Conservation (phyloP, 495 filamentous ascomycete genomes). For the Cenococcum geophilum region DNA sequence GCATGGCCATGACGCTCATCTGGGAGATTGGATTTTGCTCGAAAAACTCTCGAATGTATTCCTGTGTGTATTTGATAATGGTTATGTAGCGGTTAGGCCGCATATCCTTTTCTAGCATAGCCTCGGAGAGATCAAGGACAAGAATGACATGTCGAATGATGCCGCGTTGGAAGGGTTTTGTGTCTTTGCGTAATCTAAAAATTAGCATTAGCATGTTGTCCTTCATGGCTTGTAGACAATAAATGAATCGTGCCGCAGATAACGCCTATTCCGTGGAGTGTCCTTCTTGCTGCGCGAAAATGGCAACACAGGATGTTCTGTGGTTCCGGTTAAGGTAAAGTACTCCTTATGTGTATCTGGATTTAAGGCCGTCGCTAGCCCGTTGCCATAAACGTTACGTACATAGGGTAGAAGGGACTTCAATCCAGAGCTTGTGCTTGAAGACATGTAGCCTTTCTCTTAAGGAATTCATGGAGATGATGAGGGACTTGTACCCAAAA, state of each 20-base stretch:
- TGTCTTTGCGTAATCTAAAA: constrained; percentile 72
- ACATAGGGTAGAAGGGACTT: no score
- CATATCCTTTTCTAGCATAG: constrained; percentile 93
- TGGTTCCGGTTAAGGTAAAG: no score
- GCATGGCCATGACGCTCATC: constrained; percentile 81
- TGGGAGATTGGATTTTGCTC: constrained; percentile 99
- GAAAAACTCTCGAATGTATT: constrained; percentile 91
- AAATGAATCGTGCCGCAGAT: background rate
- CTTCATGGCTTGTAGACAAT: no score
- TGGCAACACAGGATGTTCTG: no score
- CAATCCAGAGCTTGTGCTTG: no score
- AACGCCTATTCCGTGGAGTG: background rate
- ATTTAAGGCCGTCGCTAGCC: no score
- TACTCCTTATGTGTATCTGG: no score
- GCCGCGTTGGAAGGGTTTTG: constrained; percentile 87
- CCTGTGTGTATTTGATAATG: constrained; percentile 72
- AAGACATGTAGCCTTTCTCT: no score
- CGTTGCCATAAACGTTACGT: no score
- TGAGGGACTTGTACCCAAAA: background rate
- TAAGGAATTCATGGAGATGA: no score
- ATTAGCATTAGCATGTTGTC: background rate
- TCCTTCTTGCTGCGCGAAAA: no score
- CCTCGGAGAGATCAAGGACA: constrained; percentile 84
- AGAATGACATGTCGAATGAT: constrained; percentile 93
- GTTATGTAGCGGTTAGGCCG: constrained; percentile 79